Percentiles rank a stretch among this genome's conserved stretches.
Conservation (phyloP, 805 yeast genomes). For the Barnettozyma sp. region DNA sequence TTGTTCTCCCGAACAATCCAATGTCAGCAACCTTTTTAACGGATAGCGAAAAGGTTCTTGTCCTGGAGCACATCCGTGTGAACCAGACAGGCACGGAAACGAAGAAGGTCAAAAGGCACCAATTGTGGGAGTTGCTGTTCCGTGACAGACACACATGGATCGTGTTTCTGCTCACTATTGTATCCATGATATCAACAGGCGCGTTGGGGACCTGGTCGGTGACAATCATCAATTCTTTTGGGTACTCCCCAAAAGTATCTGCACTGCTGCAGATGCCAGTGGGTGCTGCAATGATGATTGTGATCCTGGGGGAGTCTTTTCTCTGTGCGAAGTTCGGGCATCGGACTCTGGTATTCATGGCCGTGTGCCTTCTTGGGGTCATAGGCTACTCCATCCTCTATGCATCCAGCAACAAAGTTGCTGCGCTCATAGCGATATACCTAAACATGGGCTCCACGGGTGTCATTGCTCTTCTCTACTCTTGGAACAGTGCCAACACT, state of each 20-base stretch:
- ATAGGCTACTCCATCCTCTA: slow-evolving; percentile 43
- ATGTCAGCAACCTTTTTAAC: slow-evolving; percentile 29
- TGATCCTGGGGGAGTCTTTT: slow-evolving; percentile 34
- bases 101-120: slow-evolving; percentile 34
- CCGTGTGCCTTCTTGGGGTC: slow-evolving; percentile 41
- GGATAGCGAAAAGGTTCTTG: slow-evolving; percentile 35
- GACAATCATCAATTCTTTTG: slow-evolving; percentile 38
- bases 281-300: slow-evolving; percentile 41
- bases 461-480: slow-evolving; percentile 49
- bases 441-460: slow-evolving; percentile 49
- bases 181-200: slow-evolving; percentile 45
- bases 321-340: slow-evolving; percentile 31
- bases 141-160: slow-evolving; percentile 44
- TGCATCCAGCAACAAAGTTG: slow-evolving; percentile 33
- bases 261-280: slow-evolving; percentile 51
- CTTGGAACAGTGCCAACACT: slow-evolving; percentile 57
- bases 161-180: slow-evolving; percentile 36
- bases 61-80: slow-evolving; percentile 36
- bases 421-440: slow-evolving; percentile 43
- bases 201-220: slow-evolving; percentile 32
- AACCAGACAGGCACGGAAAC: slow-evolving; percentile 45
- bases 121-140: slow-evolving; percentile 36
- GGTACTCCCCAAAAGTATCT: slow-evolving; percentile 35
- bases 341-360: slow-evolving; percentile 31
- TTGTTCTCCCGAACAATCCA: slow-evolving; percentile 47